Evolutionary conservation across 2,329 filamentous ascomycete genomes (phyloP).

Genomic region (Aureobasidium subglaciale): DNA sequence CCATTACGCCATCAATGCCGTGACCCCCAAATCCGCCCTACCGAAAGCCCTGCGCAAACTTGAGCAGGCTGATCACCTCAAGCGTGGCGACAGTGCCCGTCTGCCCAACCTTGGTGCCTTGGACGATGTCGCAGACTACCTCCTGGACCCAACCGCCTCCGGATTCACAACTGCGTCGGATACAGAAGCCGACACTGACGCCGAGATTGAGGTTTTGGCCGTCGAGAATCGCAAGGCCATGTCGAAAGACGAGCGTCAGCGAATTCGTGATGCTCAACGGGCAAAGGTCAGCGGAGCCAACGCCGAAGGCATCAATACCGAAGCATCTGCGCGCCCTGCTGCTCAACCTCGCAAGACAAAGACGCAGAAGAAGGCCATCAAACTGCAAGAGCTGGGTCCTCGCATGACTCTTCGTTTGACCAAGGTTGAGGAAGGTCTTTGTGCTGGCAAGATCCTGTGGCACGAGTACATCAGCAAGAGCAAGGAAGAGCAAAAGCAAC

Average conservation of each 20-base stretch:
- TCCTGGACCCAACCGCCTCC: slow-evolving; percentile 69
- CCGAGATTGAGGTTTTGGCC: slow-evolving; percentile 77
- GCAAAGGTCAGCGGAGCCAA: slow-evolving; percentile 14
- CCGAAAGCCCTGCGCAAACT: slow-evolving; percentile 77
- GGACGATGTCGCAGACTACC: slow-evolving; percentile 89
- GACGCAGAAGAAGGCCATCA: slow-evolving; percentile 82
- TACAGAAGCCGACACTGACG: slow-evolving; percentile 88
- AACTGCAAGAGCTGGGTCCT: slow-evolving; percentile 85
- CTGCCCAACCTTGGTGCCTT: slow-evolving; percentile 86
- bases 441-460: slow-evolving; percentile 89
- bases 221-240: slow-evolving; percentile 55
- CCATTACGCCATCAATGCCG: slow-evolving; percentile 93
- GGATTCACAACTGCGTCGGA: slow-evolving; percentile 92
- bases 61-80: slow-evolving; percentile 75
- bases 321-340: slow-evolving; percentile 24
- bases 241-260: slow-evolving; percentile 46
- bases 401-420: slow-evolving; percentile 82
- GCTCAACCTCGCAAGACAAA: slow-evolving; percentile 30
- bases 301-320: slow-evolving; percentile 18
- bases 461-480: slow-evolving; percentile 90
- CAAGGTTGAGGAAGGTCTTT: slow-evolving; percentile 93
- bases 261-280: slow-evolving; percentile 23
- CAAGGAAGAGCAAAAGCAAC: slow-evolving; percentile 64
- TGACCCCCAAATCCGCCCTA: slow-evolving; percentile 61
- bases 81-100: slow-evolving; percentile 44